Conservation (phyloP, 2,329 filamentous ascomycete species). For the Claviceps citrina region DNA sequence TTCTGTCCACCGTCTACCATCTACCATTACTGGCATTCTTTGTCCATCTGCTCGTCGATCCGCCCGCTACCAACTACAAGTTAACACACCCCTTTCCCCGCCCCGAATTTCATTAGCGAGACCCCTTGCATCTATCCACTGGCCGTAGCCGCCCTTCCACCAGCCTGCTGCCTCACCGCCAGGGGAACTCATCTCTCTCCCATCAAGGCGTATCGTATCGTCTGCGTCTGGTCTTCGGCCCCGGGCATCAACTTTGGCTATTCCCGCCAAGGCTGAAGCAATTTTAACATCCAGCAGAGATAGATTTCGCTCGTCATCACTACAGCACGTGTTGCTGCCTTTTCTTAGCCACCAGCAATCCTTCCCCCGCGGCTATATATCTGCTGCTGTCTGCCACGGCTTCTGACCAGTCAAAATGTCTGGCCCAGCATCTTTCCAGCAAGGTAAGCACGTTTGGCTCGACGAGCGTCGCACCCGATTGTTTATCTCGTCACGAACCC, state of each 20-base stretch:
- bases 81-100: not conserved
- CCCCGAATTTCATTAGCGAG: conserved; percentile 1
- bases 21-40: too few relatives aligned
- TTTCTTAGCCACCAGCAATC: too few relatives aligned
- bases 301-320: not conserved
- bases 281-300: conserved; percentile 1
- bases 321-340: not conserved
- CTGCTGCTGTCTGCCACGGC: too few relatives aligned
- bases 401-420: conserved; percentile 7
- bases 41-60: too few relatives aligned
- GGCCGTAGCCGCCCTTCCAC: conserved; percentile 4
- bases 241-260: too few relatives aligned
- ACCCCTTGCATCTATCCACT: conserved; percentile 2
- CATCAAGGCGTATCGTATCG: conserved; percentile 1
- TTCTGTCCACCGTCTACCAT: too few relatives aligned
- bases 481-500: not conserved
- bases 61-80: too few relatives aligned
- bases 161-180: not conserved
- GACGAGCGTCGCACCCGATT: not conserved
- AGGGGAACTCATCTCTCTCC: not conserved
- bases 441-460: conserved; percentile 6
- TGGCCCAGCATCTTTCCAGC: conserved; percentile 6
- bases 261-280: not conserved
- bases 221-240: not conserved
- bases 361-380: too few relatives aligned